These are phyloP conservation scores for Peronospora belbahrii DNA, from an alignment of 352 stramenopile genomes.

Conservation along the genomic window DNA sequence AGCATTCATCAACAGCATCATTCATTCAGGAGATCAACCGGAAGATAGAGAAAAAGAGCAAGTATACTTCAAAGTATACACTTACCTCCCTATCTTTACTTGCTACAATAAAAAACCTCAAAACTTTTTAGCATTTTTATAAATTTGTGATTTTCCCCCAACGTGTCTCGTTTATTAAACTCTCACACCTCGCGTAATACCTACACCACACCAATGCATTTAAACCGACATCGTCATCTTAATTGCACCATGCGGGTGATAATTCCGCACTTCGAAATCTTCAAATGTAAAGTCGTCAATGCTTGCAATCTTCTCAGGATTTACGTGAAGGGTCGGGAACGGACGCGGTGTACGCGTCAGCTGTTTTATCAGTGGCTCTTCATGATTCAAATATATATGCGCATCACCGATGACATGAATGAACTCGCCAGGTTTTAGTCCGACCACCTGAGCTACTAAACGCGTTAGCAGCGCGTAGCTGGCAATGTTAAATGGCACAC, in stretches of 20 bases:
- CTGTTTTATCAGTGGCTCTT: constrained; percentile 95
- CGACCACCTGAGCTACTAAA: constrained; percentile 93
- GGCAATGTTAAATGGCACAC: constrained; percentile 99
- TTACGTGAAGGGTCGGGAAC: constrained; percentile 94
- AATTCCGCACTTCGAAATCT: constrained; percentile 95
- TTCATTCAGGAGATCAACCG: no score
- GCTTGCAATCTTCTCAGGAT: constrained; percentile 67
- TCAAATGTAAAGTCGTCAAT: constrained; percentile 95
- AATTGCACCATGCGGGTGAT: constrained; percentile 94
- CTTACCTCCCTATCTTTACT: no score
- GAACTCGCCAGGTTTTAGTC: constrained; percentile 93
- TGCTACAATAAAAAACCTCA: no score
- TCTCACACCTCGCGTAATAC: no score
- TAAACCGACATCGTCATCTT: constrained; percentile 99
- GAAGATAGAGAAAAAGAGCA: no score
- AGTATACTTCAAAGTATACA: no score
- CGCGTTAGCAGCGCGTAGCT: constrained; percentile 97
- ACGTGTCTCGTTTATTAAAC: no score
- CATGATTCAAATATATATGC: constrained; percentile 99
- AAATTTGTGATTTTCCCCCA: no score
- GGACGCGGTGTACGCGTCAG: constrained; percentile 87
- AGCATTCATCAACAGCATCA: no score
- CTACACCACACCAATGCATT: not conserved
- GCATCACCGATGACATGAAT: constrained; percentile 98
- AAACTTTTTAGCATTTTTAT: no score